Evolutionary conservation across 441 rosid genomes (phyloP), one percentile per base, ranked within the genome.

Genomic region (Populus hybrid): DNA sequence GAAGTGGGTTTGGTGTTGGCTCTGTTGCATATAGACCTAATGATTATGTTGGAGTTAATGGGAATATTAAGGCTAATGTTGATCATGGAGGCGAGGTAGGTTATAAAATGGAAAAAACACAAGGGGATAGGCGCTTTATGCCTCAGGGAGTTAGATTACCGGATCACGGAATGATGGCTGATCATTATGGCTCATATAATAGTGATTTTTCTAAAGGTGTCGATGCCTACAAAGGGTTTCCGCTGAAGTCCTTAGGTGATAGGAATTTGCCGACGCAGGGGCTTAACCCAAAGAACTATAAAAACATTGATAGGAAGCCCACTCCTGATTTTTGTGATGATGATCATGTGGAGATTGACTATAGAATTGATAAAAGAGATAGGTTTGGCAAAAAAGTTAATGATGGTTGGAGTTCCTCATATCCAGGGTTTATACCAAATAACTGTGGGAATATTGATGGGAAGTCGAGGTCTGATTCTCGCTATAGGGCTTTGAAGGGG

Each of bases 201-300:
- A 78, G 79, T 11, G 53, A 18, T 79, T 23, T 65, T 70, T 76
- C n/a, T 75, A 75, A 67, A 50, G 69, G 65, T 21, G 74, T 66
- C 14, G 83, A 74, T 72, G 53, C 30, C 53, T 81, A 82, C 70
- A 78, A 71, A 66, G 88, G 84, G 81, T 86, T 87, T 77, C 91
- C 92, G 34, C 81, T 89, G 64, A 87, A 86, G 81, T 78, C 89
- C n/a, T 77, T 83, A 18, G 92, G 89, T 78, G 87, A 86, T 79
- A 53, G 61, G 21, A 53, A 53, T 18, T 53, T 53, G 61, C 69
- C 70, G 75, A 79, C 85, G 36, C 77, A 73, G 1, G 89, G 83
- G 74, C 86, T 85, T 71, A 87, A 84, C 80, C 78, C 83, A 5
- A 88, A 81, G 80, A 78, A 72, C 30, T 67, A 38, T 76, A 73